A percentile compares a stretch with the other conserved stretches of the same genome.
Conservation (phyloP, 371 early-diverging fungal species). For the Zychaea mexicana region DNA sequence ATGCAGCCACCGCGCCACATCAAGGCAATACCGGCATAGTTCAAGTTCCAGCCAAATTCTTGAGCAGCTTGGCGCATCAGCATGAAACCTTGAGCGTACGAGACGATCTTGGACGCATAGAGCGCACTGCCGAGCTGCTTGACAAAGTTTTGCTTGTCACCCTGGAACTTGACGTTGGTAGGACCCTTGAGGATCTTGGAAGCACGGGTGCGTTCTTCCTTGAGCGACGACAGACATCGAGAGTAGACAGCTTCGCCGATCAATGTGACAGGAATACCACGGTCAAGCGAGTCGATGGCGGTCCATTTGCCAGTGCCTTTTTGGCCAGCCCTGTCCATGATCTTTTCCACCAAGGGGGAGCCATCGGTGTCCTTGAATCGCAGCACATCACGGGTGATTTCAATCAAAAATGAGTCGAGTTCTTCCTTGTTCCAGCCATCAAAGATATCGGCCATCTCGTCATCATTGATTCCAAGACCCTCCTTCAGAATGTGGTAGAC, state of each 20-base stretch:
- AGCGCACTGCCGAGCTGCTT: slow-evolving; percentile 91
- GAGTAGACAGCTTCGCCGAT: slow-evolving; percentile 99
- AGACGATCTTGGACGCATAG: slow-evolving; percentile 97
- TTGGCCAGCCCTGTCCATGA: slow-evolving; percentile 97
- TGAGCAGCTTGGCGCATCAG: slow-evolving; percentile 95
- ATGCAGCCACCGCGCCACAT: slow-evolving; percentile 99
- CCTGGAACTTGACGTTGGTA: slow-evolving; percentile 59
- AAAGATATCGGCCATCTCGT: slow-evolving; percentile 90
- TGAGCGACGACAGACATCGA: slow-evolving; percentile 94
- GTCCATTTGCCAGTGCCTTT: slow-evolving; percentile 99
- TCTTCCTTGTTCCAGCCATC: slow-evolving; percentile 95
- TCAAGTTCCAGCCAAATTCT: slow-evolving; percentile 93
- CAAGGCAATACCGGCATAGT: slow-evolving; percentile 93
- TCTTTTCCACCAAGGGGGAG: slow-evolving; percentile 88
- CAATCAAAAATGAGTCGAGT: slow-evolving; percentile 96
- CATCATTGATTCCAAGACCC: slow-evolving; percentile 76
- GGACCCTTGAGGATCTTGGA: slow-evolving; percentile 86
- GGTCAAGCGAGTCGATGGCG: slow-evolving; percentile 92
- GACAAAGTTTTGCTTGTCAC: slow-evolving; percentile 84
- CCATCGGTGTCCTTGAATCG: slow-evolving; percentile 90
- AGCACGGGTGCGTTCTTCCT: slow-evolving; percentile 91
- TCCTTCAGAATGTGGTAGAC: slow-evolving; percentile 93
- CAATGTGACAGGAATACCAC: slow-evolving; percentile 93
- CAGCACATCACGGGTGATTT: slow-evolving; percentile 94
- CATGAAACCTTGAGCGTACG: slow-evolving; percentile 99